Base-by-base conservation (phyloP, 345 rosid species). In the Barbarea vulgaris region DNA sequence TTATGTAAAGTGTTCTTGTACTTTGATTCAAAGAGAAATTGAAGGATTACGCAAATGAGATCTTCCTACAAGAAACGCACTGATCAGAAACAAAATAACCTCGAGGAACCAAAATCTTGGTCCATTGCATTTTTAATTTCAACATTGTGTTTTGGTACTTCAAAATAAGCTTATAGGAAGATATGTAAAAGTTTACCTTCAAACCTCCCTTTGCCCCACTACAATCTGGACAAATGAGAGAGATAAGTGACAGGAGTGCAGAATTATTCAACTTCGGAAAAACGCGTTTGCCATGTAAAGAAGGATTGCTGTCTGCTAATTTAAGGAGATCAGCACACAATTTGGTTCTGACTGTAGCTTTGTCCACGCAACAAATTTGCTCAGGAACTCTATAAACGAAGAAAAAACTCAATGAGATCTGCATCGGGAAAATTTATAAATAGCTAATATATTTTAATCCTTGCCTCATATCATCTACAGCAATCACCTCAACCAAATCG, bases 381-480 rank as follows among this genome's bases (percentile, higher is more conserved):
- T 73, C 70, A 44, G 42, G 2, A 54, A 46, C 22, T 44, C 81
- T 72, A 61, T 7, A 61, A 25, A 47, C 52, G 73, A 60, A 71
- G 33, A 3, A 55, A 65, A 57, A 65, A 21, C 41, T 57, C 67
- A 5, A 46, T 14, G 72, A 57, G 46, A 64, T 37, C 58, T 30
- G 73, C 63, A 57, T 5, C 8, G 24, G 31, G 9, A 14, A 1
- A 56, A 12, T 15, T 7, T 31, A 41, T 14, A 30, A 64, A 19
- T 31, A 24, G 64, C 22, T 78, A 66, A 48, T 66, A 18, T 27
- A 66, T 58, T n/a, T 59, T 5, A 53, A 51, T 0, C 53, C 79
- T 33, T 67, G 83, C 92, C 92, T 83, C 41, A 83, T 80, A 60
- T 84, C 86, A 21, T 83, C 77, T 65, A 80, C 60, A 15, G 81